phyloP scores from a whole-genome alignment of 2,329 filamentous ascomycete genomes.

The Cladophialophora exuberans region DNA sequence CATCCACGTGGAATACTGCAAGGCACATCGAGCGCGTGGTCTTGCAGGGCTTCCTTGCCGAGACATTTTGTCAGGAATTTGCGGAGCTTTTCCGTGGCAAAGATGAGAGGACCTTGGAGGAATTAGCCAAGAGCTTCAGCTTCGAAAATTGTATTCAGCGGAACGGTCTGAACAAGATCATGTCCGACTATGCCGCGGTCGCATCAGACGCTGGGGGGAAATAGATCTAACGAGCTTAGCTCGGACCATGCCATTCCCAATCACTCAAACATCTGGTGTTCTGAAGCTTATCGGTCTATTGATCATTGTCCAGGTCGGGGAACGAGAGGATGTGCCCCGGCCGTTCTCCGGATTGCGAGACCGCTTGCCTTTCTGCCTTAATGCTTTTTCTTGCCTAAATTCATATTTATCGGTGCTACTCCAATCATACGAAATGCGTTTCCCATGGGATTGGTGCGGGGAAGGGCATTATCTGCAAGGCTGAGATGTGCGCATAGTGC shows the following conservation, averaged over 20 bases:
- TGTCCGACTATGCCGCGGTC: conserved; percentile 48
- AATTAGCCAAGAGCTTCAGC: conserved; percentile 56
- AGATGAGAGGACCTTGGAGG: conserved; percentile 57
- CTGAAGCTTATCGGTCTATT: too few relatives aligned
- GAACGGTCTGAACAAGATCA: conserved; percentile 55
- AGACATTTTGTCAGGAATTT: conserved; percentile 58
- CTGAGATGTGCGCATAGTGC: not conserved
- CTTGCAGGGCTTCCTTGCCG: conserved; percentile 54
- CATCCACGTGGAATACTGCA: conserved; percentile 54
- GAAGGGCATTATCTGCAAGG: not conserved
- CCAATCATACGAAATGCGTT: conserved; percentile 1
- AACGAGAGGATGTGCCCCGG: not conserved
- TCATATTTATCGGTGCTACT: conserved; percentile 6
- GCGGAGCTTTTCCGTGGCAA: conserved; percentile 59
- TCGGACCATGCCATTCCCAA: not conserved
- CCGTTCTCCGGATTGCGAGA: conserved; percentile 2
- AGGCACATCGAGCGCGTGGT: conserved; percentile 52
- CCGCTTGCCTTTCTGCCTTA: conserved; percentile 20
- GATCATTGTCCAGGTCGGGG: too few relatives aligned
- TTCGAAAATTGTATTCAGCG: conserved; percentile 59
- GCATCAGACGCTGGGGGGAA: conserved; percentile 11
- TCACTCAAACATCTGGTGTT: not conserved
- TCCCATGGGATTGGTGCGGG: conserved; percentile 3
- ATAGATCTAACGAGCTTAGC: conserved; percentile 9
- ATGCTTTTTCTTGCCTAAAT: conserved; percentile 24